A percentile compares a stretch with the other conserved stretches of the same genome.
Conservation (phyloP, 23 red algal species). For the Cyanidioschyzon merolae region DNA sequence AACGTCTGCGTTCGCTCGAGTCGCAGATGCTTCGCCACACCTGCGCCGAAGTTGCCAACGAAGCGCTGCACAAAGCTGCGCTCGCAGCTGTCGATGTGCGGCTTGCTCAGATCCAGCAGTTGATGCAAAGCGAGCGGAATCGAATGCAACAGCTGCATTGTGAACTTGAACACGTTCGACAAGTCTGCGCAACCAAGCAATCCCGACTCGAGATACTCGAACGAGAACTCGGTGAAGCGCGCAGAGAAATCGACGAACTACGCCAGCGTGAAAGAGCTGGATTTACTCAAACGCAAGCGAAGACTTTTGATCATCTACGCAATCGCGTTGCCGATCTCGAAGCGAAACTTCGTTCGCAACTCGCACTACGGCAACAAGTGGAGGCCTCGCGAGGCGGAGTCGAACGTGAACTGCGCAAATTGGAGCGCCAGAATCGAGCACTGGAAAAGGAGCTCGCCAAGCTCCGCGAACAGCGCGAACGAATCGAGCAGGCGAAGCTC, state of each 20-base stretch:
- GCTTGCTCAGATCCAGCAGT: not conserved
- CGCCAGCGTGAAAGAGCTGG: conserved; percentile 6
- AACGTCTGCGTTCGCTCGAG: not conserved
- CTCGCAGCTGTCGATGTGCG: not conserved
- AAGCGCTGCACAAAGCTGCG: not conserved
- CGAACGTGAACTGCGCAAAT: not conserved
- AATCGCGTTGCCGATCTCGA: not conserved
- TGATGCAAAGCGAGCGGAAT: not conserved
- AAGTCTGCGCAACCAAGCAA: not conserved
- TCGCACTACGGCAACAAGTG: not conserved
- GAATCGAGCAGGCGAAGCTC: not conserved
- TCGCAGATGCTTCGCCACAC: not conserved
- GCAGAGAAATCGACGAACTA: not conserved
- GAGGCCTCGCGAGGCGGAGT: not conserved
- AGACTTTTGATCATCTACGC: conserved; percentile 6
- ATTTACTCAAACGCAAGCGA: not conserved
- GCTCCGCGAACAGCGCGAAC: not conserved
- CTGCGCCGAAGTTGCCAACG: not conserved
- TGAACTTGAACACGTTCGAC: not conserved
- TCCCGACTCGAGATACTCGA: not conserved
- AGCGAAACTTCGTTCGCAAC: conserved; percentile 5
- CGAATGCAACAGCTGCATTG: not conserved
- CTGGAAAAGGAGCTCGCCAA: not conserved
- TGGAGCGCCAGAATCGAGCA: conserved; percentile 1
- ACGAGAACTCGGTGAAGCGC: not conserved